Conservation (phyloP, 257 asterid genomes). For the Solanum tarapatanum region DNA sequence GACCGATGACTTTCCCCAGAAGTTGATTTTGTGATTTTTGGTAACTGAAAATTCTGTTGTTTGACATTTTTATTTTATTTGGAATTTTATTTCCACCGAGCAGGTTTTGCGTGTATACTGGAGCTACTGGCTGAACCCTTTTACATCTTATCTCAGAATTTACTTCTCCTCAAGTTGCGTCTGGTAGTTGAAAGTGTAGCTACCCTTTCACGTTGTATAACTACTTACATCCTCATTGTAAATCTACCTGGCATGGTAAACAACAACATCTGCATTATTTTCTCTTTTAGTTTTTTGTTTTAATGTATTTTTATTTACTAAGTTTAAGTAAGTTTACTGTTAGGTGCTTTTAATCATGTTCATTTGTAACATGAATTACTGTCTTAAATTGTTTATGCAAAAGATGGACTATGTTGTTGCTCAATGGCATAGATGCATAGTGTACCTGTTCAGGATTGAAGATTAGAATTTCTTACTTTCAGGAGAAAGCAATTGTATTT, state of each 20-base stretch:
- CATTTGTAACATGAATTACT: not conserved
- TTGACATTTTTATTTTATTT: not conserved
- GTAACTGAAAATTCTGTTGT: not conserved
- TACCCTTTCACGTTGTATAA: slow-evolving; percentile 68
- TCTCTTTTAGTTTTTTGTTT: not conserved
- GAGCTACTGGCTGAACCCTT: slow-evolving; percentile 95
- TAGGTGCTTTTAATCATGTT: not conserved
- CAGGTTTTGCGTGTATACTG: slow-evolving; percentile 88
- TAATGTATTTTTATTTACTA: not conserved
- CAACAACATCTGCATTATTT: not conserved
- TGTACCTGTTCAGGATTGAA: not conserved
- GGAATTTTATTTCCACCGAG: not conserved
- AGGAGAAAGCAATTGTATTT: slow-evolving; percentile 83
- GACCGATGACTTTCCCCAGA: not conserved
- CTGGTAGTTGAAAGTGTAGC: slow-evolving; percentile 70
- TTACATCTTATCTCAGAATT: slow-evolving; percentile 80
- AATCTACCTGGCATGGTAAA: slow-evolving; percentile 57
- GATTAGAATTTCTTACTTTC: not conserved
- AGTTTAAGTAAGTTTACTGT: not conserved
- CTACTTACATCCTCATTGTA: slow-evolving; percentile 62
- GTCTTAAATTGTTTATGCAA: not conserved
- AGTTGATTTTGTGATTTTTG: not conserved
- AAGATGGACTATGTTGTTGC: not conserved
- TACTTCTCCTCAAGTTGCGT: slow-evolving; percentile 78
- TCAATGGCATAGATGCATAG: not conserved